Percentiles rank a stretch among this genome's conserved stretches.
These are phyloP conservation scores for Ammopiptanthus mongolicus DNA, from an alignment of 306 rosid genomes.

Conservation along the genomic window DNA sequence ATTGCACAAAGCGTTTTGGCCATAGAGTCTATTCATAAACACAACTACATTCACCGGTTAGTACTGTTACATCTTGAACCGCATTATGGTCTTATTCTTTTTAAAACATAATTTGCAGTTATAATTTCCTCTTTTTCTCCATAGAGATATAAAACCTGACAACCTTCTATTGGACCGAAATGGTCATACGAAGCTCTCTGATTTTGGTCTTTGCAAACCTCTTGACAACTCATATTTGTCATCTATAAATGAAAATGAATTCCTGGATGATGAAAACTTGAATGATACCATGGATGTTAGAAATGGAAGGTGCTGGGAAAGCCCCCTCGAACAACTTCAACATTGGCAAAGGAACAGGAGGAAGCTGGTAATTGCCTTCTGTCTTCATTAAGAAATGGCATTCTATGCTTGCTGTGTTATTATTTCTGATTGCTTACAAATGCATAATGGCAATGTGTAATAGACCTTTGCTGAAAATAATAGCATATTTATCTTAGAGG, in stretches of 20 bases:
- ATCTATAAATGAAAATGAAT: conserved; percentile 68
- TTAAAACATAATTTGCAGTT: not conserved
- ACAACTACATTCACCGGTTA: conserved; percentile 82
- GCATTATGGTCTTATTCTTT: not conserved
- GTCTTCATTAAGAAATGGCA: not conserved
- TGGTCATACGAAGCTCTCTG: conserved; percentile 91
- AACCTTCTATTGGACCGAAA: conserved; percentile 80
- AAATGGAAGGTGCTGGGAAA: conserved; percentile 85
- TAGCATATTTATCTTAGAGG: not conserved
- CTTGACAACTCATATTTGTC: conserved; percentile 73
- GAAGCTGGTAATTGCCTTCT: conserved; percentile 34
- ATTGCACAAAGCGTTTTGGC: conserved; percentile 72
- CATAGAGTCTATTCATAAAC: conserved; percentile 83
- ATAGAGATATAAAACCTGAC: conserved; percentile 93
- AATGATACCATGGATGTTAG: conserved; percentile 55
- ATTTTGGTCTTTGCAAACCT: conserved; percentile 96
- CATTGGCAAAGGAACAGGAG: conserved; percentile 84
- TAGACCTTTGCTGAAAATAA: not conserved
- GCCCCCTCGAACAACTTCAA: conserved; percentile 86
- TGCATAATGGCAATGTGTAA: not conserved
- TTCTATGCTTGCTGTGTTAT: not conserved
- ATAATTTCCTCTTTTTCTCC: not conserved
- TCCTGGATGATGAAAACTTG: conserved; percentile 66
- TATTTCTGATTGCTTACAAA: not conserved
- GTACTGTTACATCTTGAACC: conserved; percentile 11